Evolutionary conservation across 192 early-diverging fungal genomes (phyloP).

Genomic region (Coemansia brasiliensis): DNA sequence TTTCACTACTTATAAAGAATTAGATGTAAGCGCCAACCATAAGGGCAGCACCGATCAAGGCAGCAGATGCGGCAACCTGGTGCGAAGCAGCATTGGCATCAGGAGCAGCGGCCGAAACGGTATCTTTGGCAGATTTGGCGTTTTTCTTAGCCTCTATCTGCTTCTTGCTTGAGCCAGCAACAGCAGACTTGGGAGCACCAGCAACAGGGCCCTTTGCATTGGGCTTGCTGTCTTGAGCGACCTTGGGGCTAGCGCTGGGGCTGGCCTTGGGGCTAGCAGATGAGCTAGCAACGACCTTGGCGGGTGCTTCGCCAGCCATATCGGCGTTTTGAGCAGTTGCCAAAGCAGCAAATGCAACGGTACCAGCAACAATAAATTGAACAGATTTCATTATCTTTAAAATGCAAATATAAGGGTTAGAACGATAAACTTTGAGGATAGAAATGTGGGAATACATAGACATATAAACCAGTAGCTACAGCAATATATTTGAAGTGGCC

Average conservation of each 20-base stretch:
- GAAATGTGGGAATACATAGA: neutral
- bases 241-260: constrained; percentile 8
- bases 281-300: neutral
- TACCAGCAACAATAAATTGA: constrained; percentile 32
- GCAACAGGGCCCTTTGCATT: constrained; percentile 11
- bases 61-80: constrained; percentile 43
- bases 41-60: constrained; percentile 39
- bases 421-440: neutral
- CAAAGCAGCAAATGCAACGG: constrained; percentile 30
- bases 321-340: constrained; percentile 30
- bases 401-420: neutral
- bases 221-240: constrained; percentile 12
- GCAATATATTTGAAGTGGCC: neutral
- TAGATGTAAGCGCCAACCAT: constrained; percentile 40
- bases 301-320: constrained; percentile 14
- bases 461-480: neutral
- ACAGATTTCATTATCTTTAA: constrained; percentile 32
- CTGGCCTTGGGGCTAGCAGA: constrained; percentile 12
- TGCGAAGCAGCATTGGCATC: constrained; percentile 37
- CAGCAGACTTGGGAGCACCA: constrained; percentile 5
- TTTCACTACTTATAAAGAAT: constrained; percentile 8
- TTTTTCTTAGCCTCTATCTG: constrained; percentile 11
- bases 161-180: constrained; percentile 17
- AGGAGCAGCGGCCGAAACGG: constrained; percentile 17
- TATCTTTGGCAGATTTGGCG: constrained; percentile 24